These are phyloP conservation scores for Cetradonia linearis DNA, from an alignment of 495 filamentous ascomycete species.

Conservation along the genomic window DNA sequence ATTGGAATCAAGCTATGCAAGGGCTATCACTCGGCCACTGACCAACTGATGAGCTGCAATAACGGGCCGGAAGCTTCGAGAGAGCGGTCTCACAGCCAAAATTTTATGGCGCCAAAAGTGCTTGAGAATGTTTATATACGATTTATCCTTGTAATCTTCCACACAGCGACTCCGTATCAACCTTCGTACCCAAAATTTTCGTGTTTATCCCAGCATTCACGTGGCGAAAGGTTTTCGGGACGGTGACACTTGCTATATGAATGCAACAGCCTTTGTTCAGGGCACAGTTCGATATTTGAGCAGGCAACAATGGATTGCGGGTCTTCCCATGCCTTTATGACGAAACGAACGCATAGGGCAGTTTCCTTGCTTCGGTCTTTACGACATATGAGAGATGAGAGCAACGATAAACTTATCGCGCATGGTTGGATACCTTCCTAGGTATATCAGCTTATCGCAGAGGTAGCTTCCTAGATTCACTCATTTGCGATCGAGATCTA, in stretches of 20 bases:
- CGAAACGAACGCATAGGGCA: constrained; percentile 6
- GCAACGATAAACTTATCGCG: background rate
- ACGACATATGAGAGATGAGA: background rate
- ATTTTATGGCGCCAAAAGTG: background rate
- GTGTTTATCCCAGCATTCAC: background rate
- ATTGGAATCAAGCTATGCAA: constrained; percentile 41
- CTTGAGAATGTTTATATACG: background rate
- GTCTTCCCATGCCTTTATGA: constrained; percentile 9
- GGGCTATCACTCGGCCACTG: constrained; percentile 43
- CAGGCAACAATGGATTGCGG: background rate
- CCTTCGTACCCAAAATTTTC: background rate
- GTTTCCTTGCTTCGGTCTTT: constrained; percentile 2
- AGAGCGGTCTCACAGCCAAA: background rate
- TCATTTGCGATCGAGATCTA: constrained; percentile 6
- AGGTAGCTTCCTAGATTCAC: constrained; percentile 10
- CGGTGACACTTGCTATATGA: background rate
- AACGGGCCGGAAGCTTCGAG: background rate
- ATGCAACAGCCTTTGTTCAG: background rate
- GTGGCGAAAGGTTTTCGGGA: background rate
- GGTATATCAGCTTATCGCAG: constrained; percentile 3
- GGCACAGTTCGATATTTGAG: background rate
- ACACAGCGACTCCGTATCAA: background rate
- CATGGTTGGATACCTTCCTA: constrained; percentile 8
- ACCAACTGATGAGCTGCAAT: background rate
- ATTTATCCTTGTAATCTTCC: background rate